A percentile compares a stretch with the other conserved stretches of the same genome.
These are phyloP conservation scores for Mrakia frigida DNA, from an alignment of 768 basidiomycete species.

Conservation along the genomic window DNA sequence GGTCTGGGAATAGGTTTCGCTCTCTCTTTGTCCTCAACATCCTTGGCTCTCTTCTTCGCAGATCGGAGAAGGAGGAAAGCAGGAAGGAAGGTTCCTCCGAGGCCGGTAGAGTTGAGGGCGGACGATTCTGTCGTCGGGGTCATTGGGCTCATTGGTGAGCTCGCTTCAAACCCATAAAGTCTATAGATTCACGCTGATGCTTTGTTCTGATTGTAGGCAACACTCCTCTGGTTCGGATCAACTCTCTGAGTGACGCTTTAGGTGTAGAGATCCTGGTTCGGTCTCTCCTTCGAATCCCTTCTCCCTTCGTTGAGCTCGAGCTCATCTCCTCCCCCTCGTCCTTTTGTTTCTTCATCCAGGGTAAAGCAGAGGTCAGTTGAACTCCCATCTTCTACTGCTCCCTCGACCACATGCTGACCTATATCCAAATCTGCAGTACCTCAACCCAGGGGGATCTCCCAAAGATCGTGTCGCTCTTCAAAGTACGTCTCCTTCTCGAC, in stretches of 20 bases:
- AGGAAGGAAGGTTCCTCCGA: conserved; percentile 37
- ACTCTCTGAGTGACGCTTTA: conserved; percentile 80
- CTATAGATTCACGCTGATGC: background rate
- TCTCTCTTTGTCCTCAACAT: conserved; percentile 66
- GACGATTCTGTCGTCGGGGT: conserved; percentile 78
- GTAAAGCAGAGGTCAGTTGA: conserved; percentile 76
- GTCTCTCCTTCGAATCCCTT: background rate
- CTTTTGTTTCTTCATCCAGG: conserved; percentile 44
- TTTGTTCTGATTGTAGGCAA: conserved; percentile 57
- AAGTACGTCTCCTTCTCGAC: no score
- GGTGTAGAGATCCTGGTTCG: conserved; percentile 80
- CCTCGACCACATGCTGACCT: background rate
- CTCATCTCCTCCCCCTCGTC: background rate
- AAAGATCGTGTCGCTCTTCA: conserved; percentile 95
- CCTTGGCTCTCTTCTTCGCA: conserved; percentile 56
- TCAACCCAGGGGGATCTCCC: conserved; percentile 96
- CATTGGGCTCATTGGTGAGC: conserved; percentile 70
- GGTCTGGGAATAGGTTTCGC: conserved; percentile 71
- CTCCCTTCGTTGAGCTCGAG: conserved; percentile 11
- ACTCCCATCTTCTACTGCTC: background rate
- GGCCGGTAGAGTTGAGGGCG: conserved; percentile 48
- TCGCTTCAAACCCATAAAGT: background rate
- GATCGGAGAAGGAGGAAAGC: conserved; percentile 48
- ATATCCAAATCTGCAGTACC: conserved; percentile 53
- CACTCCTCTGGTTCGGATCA: conserved; percentile 86